Evolutionary conservation across 2,329 filamentous ascomycete species (phyloP).

Genomic region (Fusarium clavum): DNA sequence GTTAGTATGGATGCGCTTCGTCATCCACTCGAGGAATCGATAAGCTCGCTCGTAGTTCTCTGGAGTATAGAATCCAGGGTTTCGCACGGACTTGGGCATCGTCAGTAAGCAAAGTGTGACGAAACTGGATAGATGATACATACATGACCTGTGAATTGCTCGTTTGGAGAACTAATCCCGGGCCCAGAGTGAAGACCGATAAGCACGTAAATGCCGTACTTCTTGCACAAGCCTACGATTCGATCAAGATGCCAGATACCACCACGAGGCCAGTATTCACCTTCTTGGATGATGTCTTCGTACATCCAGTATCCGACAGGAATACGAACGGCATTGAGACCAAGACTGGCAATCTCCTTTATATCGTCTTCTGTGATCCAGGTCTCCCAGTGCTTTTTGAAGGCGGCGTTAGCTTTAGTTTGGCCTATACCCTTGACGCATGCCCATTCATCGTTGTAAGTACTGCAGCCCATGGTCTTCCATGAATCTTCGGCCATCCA

Average conservation of each 20-base stretch:
- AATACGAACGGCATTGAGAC: slow-evolving; percentile 44
- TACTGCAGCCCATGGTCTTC: slow-evolving; percentile 43
- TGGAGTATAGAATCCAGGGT: slow-evolving; percentile 65
- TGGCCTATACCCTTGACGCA: slow-evolving; percentile 45
- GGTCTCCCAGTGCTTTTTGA: slow-evolving; percentile 43
- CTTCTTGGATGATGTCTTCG: slow-evolving; percentile 39
- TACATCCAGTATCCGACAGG: slow-evolving; percentile 47
- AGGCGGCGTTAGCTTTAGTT: slow-evolving; percentile 36
- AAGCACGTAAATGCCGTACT: slow-evolving; percentile 41
- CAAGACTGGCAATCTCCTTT: slow-evolving; percentile 40
- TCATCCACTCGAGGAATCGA: slow-evolving; percentile 67
- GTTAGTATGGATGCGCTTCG: slow-evolving; percentile 62
- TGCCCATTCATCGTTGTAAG: slow-evolving; percentile 43
- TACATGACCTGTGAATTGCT: slow-evolving; percentile 47
- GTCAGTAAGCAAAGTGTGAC: rapidly evolving
- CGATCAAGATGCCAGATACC: slow-evolving; percentile 45
- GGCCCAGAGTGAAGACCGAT: slow-evolving; percentile 44
- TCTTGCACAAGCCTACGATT: slow-evolving; percentile 44
- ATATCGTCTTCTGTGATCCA: slow-evolving; percentile 44
- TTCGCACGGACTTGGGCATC: not conserved
- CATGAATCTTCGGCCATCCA: slow-evolving; percentile 45
- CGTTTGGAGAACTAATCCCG: slow-evolving; percentile 36
- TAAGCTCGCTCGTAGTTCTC: slow-evolving; percentile 67
- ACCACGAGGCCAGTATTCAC: slow-evolving; percentile 40
- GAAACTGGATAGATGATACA: not conserved